Percentiles rank a stretch among this genome's conserved stretches.
phyloP scores from a whole-genome alignment of 768 basidiomycete genomes.

The Dioszegia hungarica region DNA sequence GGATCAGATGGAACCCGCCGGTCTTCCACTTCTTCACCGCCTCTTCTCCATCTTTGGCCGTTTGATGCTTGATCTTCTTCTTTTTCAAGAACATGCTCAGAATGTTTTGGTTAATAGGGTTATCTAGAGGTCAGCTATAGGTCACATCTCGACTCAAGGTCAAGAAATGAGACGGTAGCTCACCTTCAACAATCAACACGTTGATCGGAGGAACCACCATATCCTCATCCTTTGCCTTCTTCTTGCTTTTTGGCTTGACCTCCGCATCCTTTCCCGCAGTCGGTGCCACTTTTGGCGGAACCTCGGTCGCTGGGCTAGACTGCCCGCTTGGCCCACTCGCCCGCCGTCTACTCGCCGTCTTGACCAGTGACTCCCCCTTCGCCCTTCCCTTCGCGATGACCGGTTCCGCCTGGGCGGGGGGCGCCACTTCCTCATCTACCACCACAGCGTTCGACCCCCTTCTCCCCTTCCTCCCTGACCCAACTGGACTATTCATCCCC shows the following conservation, averaged over 20 bases:
- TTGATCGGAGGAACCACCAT: slow-evolving; percentile 92
- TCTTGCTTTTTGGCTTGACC: slow-evolving; percentile 30
- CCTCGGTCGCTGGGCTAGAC: neutral
- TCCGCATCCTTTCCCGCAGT: neutral
- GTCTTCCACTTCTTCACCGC: slow-evolving; percentile 92
- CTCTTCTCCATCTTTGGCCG: slow-evolving; percentile 90
- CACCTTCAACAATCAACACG: slow-evolving; percentile 96
- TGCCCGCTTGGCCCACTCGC: neutral
- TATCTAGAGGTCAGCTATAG: slow-evolving; percentile 59
- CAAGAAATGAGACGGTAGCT: slow-evolving; percentile 44
- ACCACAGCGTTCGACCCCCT: no score
- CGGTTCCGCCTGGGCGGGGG: no score
- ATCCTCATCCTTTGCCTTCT: slow-evolving; percentile 55
- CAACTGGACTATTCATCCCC: no score
- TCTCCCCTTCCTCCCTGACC: no score
- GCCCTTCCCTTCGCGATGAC: no score
- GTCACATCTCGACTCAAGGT: neutral
- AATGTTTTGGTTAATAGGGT: slow-evolving; percentile 97
- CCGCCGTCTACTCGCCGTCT: slow-evolving; percentile 1
- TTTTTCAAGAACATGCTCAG: slow-evolving; percentile 94
- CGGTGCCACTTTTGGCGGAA: neutral
- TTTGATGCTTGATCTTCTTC: slow-evolving; percentile 90
- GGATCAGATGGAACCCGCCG: slow-evolving; percentile 88
- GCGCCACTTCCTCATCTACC: no score
- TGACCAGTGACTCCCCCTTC: slow-evolving; percentile 5